Base-by-base conservation (phyloP, 495 filamentous ascomycete genomes). In the Hypoxylon fuscum region DNA sequence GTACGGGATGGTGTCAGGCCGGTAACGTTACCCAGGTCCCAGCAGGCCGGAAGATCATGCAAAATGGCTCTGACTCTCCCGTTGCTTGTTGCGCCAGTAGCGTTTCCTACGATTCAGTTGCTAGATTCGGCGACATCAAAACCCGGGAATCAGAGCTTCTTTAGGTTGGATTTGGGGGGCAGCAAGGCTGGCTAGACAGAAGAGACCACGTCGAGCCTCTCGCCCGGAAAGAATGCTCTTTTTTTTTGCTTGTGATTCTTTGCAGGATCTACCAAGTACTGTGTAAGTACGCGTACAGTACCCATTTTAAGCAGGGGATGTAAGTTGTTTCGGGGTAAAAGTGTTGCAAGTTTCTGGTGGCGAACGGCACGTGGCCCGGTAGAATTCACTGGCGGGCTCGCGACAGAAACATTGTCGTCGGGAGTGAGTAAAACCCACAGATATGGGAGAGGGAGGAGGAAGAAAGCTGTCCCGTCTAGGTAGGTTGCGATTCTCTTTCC, bases 21-120 rank as follows among this genome's bases (percentile, higher is more conserved):
- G 43, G 62, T 60, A 60, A 65, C 62, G 62, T 65, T 65, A 65
- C 62, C 62, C 62, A 35, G 15, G 55, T 55, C 51, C 50, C 55
- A 51, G 31, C 46, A 51, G 50, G 45, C 34, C 44, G 62, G 62
- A 65, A 46, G 62, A 25, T 27, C 32, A 29, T 22, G 27, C 11
- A 40, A 50, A 47, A 37, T 31, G 15, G 40, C 50, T 38, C 37
- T 40, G 6, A 2, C 23, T 38, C 45, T 44, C 35, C 14, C 49
- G 47, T 25, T 42, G 15, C 57, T 32, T 25, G 23, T 29, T 18
- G 8, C 31, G 37, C 35, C 7, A 31, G 62, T 65, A 46, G 62
- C 49, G 55, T 55, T 56, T 55, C 62, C 55, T 25, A 45, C 55
- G 62, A 60, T 45, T 37, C 20, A 7, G 56, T 60, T 66, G 41